Evolutionary conservation across 768 basidiomycete species (phyloP).

Genomic region (Goffeauzyma gilvescens): DNA sequence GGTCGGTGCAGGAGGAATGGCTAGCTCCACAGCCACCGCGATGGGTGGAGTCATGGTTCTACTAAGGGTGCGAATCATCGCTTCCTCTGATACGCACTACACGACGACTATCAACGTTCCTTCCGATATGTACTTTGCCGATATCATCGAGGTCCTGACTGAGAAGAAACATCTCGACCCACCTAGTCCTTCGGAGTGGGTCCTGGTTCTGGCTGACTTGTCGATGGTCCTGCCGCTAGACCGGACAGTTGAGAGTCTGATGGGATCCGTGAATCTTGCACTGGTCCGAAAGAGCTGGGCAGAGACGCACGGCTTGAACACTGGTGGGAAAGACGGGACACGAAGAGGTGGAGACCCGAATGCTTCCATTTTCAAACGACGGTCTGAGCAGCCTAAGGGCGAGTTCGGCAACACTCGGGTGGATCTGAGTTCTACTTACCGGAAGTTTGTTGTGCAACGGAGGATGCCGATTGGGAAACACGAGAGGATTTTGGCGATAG

Average conservation of each 20-base stretch:
- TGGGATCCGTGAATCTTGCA: constrained; percentile 64
- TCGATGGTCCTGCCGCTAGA: constrained; percentile 63
- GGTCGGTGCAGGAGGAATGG: too few species aligned
- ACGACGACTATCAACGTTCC: constrained; percentile 75
- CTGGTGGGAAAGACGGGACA: constrained; percentile 41
- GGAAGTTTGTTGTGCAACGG: constrained; percentile 82
- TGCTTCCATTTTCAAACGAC: constrained; percentile 83
- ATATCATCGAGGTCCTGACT: constrained; percentile 54
- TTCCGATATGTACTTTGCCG: constrained; percentile 91
- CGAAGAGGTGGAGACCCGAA: constrained; percentile 63
- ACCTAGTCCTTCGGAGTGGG: constrained; percentile 46
- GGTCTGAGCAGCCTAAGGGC: constrained; percentile 47
- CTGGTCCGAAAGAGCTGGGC: constrained; percentile 63
- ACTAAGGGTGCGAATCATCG: constrained; percentile 60
- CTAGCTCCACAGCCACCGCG: too few species aligned
- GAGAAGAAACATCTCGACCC: constrained; percentile 27
- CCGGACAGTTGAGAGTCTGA: constrained; percentile 84
- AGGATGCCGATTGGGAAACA: constrained; percentile 87
- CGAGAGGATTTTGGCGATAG: constrained; percentile 77
- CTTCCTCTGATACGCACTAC: constrained; percentile 62
- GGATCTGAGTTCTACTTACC: constrained; percentile 71
- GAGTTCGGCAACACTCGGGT: constrained; percentile 43
- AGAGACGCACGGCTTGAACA: constrained; percentile 43
- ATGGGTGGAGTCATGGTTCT: constrained; percentile 50
- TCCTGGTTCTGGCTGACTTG: constrained; percentile 30